Evolutionary conservation across 805 yeast species (phyloP).

Genomic region (Grigorovia humatica): DNA sequence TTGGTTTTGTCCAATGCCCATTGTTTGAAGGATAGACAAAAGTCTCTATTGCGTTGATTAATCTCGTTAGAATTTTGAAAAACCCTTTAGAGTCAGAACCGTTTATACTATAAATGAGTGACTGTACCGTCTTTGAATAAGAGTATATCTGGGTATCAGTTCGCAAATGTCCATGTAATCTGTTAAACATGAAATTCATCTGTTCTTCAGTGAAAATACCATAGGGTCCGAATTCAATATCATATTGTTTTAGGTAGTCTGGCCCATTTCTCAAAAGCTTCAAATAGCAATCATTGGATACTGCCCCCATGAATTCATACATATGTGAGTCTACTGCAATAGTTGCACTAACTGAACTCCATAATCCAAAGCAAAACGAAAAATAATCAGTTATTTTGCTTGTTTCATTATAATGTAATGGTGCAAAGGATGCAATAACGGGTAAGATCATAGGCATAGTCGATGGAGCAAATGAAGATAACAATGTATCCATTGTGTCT

Average conservation of each 20-base stretch:
- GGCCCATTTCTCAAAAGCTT: conserved; percentile 17
- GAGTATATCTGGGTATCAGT: conserved; percentile 31
- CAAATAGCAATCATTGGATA: conserved; percentile 40
- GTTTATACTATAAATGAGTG: conserved; percentile 46
- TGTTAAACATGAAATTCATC: conserved; percentile 47
- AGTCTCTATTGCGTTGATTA: conserved; percentile 64
- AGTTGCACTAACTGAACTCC: conserved; percentile 47
- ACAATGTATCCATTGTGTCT: conserved; percentile 39
- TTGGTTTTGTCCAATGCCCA: conserved; percentile 77
- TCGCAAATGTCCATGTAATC: conserved; percentile 34
- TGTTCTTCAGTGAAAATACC: conserved; percentile 62
- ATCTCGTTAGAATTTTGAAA: conserved; percentile 40
- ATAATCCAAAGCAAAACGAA: conserved; percentile 59
- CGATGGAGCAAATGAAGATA: conserved; percentile 42
- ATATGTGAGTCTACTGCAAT: conserved; percentile 51
- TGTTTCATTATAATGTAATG: conserved; percentile 29
- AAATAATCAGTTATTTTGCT: conserved; percentile 44
- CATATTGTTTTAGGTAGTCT: not conserved
- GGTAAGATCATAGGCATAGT: conserved; percentile 44
- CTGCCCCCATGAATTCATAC: conserved; percentile 52
- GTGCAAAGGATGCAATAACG: conserved; percentile 44
- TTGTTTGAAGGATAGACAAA: conserved; percentile 85
- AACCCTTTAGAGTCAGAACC: conserved; percentile 39
- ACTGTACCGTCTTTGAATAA: conserved; percentile 38
- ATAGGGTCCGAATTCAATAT: conserved; percentile 33